These are phyloP conservation scores for Microbotryum saponariae DNA, from an alignment of 1,284 basidiomycete genomes.

Conservation along the genomic window DNA sequence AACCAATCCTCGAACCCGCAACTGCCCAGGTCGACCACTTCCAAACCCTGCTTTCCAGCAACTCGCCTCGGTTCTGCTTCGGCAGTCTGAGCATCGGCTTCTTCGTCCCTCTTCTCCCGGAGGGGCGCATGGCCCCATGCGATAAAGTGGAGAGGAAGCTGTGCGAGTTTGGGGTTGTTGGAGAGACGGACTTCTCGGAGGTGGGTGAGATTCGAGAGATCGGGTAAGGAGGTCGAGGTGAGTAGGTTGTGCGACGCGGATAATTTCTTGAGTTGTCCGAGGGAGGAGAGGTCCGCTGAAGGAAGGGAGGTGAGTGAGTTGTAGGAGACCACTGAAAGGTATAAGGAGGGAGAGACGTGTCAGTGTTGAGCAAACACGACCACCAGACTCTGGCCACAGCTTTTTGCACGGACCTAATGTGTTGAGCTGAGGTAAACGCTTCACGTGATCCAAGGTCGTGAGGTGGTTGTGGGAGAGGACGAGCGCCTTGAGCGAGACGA, in stretches of 20 bases:
- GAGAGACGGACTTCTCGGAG: slow-evolving; percentile 24
- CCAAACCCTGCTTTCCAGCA: slow-evolving; percentile 13
- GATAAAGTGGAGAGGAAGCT: slow-evolving; percentile 22
- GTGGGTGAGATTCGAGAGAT: slow-evolving; percentile 23
- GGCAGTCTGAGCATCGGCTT: neutral
- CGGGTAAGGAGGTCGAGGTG: slow-evolving; percentile 15
- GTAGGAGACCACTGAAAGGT: slow-evolving; percentile 27
- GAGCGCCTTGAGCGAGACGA: slow-evolving; percentile 29
- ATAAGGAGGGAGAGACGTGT: neutral
- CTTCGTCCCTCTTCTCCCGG: neutral
- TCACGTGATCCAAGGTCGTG: slow-evolving; percentile 18
- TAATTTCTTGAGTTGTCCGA: slow-evolving; percentile 30
- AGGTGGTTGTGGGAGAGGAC: slow-evolving; percentile 31
- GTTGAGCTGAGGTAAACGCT: slow-evolving; percentile 22
- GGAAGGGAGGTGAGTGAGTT: slow-evolving; percentile 28
- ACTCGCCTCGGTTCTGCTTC: too few relatives aligned
- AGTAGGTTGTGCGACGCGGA: slow-evolving; percentile 31
- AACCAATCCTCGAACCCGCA: slow-evolving; percentile 32
- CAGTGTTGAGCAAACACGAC: neutral
- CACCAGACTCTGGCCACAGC: too few relatives aligned
- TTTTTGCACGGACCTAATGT: slow-evolving; percentile 13
- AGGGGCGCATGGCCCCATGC: slow-evolving; percentile 22
- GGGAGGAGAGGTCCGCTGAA: slow-evolving; percentile 15
- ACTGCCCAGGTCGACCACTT: slow-evolving; percentile 27
- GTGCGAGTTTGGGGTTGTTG: slow-evolving; percentile 19